Evolutionary conservation across 2,329 filamentous ascomycete species (phyloP), one percentile per base, ranked within the genome.

Genomic region (Biscogniauxia marginata): DNA sequence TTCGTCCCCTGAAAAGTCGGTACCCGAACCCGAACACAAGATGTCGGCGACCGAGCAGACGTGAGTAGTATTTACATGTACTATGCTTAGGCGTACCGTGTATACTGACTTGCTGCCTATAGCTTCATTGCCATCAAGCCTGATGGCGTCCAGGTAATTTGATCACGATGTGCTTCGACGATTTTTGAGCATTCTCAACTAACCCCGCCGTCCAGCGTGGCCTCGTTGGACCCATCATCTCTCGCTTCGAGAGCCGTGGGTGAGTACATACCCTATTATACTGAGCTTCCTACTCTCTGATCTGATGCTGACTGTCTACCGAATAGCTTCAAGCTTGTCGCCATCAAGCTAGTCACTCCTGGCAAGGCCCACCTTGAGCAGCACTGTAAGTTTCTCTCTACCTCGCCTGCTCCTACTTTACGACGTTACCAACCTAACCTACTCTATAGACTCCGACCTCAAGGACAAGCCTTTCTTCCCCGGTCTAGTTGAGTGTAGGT

Each of bases 91-190:
- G n/a, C n/a, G n/a, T n/a, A n/a, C n/a, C n/a, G n/a, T 19, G 9
- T 30, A 20, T 24, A 24, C 62, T 61, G 49, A 64, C 51, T 52
- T 19, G 18, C 9, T 7, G 1, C 44, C 21, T 50, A 68, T 73
- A 98, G 93, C 84, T 98, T 98, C 90, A 98, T 98, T 86, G 95
- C 95, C 77, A 91, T 99, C 87, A 99, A 99, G 92, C 95, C 93
- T 71, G 95, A 98, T 82, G 95, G 95, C 79, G 95, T 98, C 82
- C 95, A 97, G 88, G 92, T 96, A 88, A 80, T 49, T 25, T 21
- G 18, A 4, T n/a, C 39, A 22, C 7, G 18, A 59, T 58, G 47
- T n/a, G 49, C 51, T 45, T 43, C 20, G 9, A 23, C 46, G 23
- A 20, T 7, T 11, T 51, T 44, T 24, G 39, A 54, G 53, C 54